These are phyloP conservation scores for Sarocladium oryzae DNA, from an alignment of 2,329 filamentous ascomycete species.

Conservation along the genomic window DNA sequence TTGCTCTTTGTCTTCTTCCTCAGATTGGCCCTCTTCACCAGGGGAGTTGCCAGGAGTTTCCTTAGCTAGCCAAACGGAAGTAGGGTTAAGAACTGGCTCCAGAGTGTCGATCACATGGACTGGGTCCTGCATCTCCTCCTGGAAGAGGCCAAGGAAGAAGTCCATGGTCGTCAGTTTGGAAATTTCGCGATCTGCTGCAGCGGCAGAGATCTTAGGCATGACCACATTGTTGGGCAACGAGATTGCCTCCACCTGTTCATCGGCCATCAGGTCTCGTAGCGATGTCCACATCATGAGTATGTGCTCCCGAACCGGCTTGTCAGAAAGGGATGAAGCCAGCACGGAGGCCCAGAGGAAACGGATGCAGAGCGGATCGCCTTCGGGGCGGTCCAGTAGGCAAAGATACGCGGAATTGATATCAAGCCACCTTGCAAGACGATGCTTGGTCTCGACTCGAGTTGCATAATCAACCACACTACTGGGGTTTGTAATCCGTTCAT, in stretches of 20 bases:
- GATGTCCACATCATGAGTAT: conserved; percentile 53
- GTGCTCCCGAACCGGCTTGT: conserved; percentile 49
- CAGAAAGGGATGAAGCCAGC: conserved; percentile 43
- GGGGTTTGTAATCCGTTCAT: conserved; percentile 51
- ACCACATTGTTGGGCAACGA: conserved; percentile 76
- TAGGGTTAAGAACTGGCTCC: conserved; percentile 81
- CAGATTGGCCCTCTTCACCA: conserved; percentile 5
- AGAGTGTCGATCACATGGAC: conserved; percentile 82
- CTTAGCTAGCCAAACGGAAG: conserved; percentile 39
- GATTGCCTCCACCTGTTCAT: conserved; percentile 38
- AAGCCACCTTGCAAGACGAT: conserved; percentile 46
- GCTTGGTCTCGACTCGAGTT: conserved; percentile 42
- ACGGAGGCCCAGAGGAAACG: conserved; percentile 54
- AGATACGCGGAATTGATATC: conserved; percentile 40
- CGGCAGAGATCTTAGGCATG: conserved; percentile 78
- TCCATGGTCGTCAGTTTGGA: conserved; percentile 92
- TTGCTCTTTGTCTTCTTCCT: conserved; percentile 17
- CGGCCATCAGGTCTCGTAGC: conserved; percentile 43
- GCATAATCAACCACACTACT: conserved; percentile 45
- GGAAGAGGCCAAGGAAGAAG: conserved; percentile 88
- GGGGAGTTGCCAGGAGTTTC: conserved; percentile 4
- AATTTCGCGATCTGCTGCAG: conserved; percentile 84
- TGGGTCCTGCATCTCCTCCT: conserved; percentile 73
- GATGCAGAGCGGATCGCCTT: conserved; percentile 35
- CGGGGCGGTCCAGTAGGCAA: conserved; percentile 26